Evolutionary conservation across 140 eudicot genomes (phyloP), one percentile per base, ranked within the genome.

Genomic region (Ambrosia hybrid): DNA sequence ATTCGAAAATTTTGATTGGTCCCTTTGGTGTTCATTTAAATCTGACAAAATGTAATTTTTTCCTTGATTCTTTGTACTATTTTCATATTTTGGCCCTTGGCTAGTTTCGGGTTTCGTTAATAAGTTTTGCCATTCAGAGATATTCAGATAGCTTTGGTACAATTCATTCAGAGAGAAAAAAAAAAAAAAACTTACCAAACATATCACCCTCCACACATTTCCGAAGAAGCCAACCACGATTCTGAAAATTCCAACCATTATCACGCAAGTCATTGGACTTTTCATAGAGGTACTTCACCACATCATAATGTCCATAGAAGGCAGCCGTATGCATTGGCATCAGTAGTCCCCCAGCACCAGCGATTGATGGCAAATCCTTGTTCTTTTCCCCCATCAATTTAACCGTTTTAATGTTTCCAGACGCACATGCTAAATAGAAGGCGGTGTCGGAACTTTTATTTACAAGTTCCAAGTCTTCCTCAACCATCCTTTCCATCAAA

Each of bases 261-360:
- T 57, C 36, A 57, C 11, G 6, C 62, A 57, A 57, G 36, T 57
- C 62, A 13, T 16, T 57, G 1, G 62, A 57, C 7, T 57, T 17
- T 17, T 57, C 62, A 16, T 57, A 57, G 2, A 57, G 34, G 17
- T 57, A 57, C 62, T 57, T 57, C 36, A 57, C 62, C 62, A 57
- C 36, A 16, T 57, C 62, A 17, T 57, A 57, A 17, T 57, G 6
- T 7, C 62, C 62, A 17, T 16, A 17, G 13, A 57, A 57, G 1
- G 62, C 37, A 58, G 65, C 65, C 41, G 65, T 2, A 58, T 58
- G 10, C 65, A 58, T n/a, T 9, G 65, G 65, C 39, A 58, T 58
- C 65, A 58, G 26, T 3, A 3, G 36, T 26, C 34, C 38, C 36
- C 34, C 9, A 9, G 65, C 65, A 58, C 65, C 65, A 26, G 39